Conservation (phyloP, 2,329 filamentous ascomycete species). For the Passalora sequoiae region DNA sequence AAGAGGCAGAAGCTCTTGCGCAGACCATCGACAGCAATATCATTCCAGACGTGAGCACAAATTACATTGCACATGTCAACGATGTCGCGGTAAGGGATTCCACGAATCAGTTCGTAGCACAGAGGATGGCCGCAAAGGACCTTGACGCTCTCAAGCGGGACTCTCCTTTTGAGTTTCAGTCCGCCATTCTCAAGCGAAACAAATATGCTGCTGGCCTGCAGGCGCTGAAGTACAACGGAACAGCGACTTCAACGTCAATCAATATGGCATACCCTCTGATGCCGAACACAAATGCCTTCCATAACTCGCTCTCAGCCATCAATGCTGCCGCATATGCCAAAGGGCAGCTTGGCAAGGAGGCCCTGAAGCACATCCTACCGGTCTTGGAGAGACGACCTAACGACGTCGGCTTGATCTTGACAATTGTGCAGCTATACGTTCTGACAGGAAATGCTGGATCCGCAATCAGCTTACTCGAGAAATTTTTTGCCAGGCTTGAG, state of each 20-base stretch:
- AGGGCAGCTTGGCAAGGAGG: constrained; percentile 58
- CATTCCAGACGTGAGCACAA: constrained; percentile 62
- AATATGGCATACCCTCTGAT: constrained; percentile 44
- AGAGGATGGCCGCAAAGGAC: constrained; percentile 56
- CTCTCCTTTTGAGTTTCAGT: constrained; percentile 68
- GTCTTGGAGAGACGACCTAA: constrained; percentile 68
- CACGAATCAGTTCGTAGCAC: constrained; percentile 62
- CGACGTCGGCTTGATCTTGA: constrained; percentile 75
- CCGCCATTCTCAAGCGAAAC: constrained; percentile 57
- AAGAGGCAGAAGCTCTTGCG: constrained; percentile 61
- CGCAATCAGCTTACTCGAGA: constrained; percentile 69
- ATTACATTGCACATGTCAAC: constrained; percentile 64
- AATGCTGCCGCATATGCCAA: constrained; percentile 71
- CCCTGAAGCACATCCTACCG: constrained; percentile 63
- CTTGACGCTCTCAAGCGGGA: constrained; percentile 53
- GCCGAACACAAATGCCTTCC: constrained; percentile 35
- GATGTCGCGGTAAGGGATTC: constrained; percentile 45
- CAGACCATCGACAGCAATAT: constrained; percentile 58
- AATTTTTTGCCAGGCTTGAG: constrained; percentile 68
- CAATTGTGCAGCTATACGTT: constrained; percentile 75
- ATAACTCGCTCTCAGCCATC: constrained; percentile 56
- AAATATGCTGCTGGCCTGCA: constrained; percentile 60
- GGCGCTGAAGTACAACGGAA: constrained; percentile 62
- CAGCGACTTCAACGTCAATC: constrained; percentile 52
- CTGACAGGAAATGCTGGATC: constrained; percentile 64